phyloP scores from a whole-genome alignment of 345 rosid genomes.

The Conringia planisiliqua region DNA sequence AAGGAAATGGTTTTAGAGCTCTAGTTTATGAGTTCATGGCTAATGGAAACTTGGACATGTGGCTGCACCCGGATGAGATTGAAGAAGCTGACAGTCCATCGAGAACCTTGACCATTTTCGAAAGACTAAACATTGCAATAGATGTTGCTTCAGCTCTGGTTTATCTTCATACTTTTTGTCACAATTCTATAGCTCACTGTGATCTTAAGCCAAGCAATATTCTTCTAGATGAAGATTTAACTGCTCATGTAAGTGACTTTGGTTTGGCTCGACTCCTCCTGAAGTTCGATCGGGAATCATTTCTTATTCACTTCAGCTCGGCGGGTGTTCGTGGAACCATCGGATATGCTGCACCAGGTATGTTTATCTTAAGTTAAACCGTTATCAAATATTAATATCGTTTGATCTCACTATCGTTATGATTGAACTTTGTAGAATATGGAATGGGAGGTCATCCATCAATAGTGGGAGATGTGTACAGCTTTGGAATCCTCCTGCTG shows the following conservation, averaged over 20 bases:
- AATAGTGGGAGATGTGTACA: conserved; percentile 15
- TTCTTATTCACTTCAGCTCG: conserved; percentile 30
- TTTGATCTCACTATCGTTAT: background rate
- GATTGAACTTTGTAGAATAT: conserved; percentile 21
- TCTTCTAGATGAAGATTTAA: background rate
- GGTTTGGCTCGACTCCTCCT: background rate
- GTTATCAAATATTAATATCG: background rate
- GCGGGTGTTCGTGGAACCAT: conserved; percentile 40
- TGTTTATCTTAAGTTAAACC: background rate
- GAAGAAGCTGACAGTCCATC: background rate
- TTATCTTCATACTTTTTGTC: background rate
- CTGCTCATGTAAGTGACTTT: background rate
- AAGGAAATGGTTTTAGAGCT: conserved; percentile 32
- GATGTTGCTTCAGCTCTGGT: conserved; percentile 1
- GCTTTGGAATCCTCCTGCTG: conserved; percentile 24
- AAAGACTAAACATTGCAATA: background rate
- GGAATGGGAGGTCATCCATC: conserved; percentile 31
- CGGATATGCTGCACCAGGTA: conserved; percentile 47
- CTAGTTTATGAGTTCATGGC: conserved; percentile 24
- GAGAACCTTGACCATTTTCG: background rate
- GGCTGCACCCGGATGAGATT: conserved; percentile 7
- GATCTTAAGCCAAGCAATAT: conserved; percentile 1
- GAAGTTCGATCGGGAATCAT: background rate
- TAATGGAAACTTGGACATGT: conserved; percentile 27
- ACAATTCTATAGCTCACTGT: background rate